Conservation (phyloP, 495 filamentous ascomycete species). For the Neurospora hispaniola region DNA sequence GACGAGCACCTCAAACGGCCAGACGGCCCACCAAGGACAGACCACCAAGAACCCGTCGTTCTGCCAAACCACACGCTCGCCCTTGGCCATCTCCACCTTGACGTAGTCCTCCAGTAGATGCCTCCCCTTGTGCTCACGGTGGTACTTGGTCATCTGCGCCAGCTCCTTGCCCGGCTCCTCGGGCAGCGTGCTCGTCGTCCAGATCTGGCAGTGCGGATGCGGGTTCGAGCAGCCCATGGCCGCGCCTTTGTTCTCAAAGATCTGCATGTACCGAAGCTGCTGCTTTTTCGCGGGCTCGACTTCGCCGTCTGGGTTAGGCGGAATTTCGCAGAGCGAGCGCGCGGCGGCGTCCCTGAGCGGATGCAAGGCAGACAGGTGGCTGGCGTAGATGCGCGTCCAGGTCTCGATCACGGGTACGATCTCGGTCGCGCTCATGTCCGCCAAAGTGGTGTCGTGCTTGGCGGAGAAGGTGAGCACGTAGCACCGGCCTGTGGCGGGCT, state of each 20-base stretch:
- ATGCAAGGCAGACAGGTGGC: slow-evolving; percentile 63
- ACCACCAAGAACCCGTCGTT: slow-evolving; percentile 75
- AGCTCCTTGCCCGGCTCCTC: slow-evolving; percentile 80
- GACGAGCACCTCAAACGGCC: slow-evolving; percentile 96
- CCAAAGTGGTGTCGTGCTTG: slow-evolving; percentile 82
- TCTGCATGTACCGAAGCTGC: slow-evolving; percentile 96
- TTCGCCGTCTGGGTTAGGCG: slow-evolving; percentile 26
- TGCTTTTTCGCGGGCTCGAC: slow-evolving; percentile 45
- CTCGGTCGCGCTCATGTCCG: slow-evolving; percentile 60
- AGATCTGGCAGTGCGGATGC: slow-evolving; percentile 93
- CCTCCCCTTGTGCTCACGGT: slow-evolving; percentile 51
- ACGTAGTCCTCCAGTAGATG: slow-evolving; percentile 83
- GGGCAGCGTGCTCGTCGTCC: slow-evolving; percentile 82
- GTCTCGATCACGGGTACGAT: slow-evolving; percentile 70
- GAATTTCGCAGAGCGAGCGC: slow-evolving; percentile 26
- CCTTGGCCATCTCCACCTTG: slow-evolving; percentile 65
- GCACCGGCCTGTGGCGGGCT: slow-evolving; percentile 89
- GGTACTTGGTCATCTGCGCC: slow-evolving; percentile 65
- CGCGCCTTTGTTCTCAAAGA: slow-evolving; percentile 97
- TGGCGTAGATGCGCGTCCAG: slow-evolving; percentile 81
- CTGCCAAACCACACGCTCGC: slow-evolving; percentile 77
- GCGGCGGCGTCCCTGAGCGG: slow-evolving; percentile 43
- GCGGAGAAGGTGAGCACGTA: slow-evolving; percentile 93
- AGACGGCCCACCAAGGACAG: slow-evolving; percentile 94
- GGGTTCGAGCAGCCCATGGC: slow-evolving; percentile 99